These are phyloP conservation scores for Diaporthe ampelina DNA, from an alignment of 2,329 filamentous ascomycete species.

Conservation along the genomic window DNA sequence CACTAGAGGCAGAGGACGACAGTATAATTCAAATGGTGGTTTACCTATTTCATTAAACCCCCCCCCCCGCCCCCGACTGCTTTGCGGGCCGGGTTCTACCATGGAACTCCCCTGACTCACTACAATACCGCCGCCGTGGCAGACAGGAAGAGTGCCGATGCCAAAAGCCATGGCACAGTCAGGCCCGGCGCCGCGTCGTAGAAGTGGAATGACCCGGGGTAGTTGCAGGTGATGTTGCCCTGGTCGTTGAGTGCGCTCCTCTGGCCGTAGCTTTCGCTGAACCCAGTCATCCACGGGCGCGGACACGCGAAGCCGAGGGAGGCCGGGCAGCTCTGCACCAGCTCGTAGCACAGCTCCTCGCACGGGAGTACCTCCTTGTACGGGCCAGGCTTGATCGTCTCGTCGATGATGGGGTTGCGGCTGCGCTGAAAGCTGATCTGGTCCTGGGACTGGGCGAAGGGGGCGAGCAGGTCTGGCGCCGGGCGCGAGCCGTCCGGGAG, in stretches of 20 bases:
- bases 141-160: constrained; percentile 35
- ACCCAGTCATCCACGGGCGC: constrained; percentile 54
- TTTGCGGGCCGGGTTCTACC: background rate
- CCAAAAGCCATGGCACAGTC: constrained; percentile 45
- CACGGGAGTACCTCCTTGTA: constrained; percentile 96
- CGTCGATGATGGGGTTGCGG: constrained; percentile 81
- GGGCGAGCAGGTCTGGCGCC: constrained; percentile 52
- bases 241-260: constrained; percentile 44
- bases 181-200: constrained; percentile 51
- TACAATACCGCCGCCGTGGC: constrained; percentile 33
- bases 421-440: constrained; percentile 62
- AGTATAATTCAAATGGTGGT: constrained; percentile 20
- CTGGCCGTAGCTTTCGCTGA: constrained; percentile 61
- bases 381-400: constrained; percentile 81
- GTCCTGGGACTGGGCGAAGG: constrained; percentile 42
- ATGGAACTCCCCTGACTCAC: background rate
- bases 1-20: background rate
- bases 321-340: constrained; percentile 88
- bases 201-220: constrained; percentile 70
- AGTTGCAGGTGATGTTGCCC: constrained; percentile 67
- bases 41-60: background rate
- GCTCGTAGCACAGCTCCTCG: constrained; percentile 85
- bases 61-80: background rate
- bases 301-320: constrained; percentile 84
- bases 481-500: constrained; percentile 79